A percentile compares a stretch with the other conserved stretches of the same genome.
Conservation (phyloP, 192 early-diverging fungal species). For the Coemansia sp. region DNA sequence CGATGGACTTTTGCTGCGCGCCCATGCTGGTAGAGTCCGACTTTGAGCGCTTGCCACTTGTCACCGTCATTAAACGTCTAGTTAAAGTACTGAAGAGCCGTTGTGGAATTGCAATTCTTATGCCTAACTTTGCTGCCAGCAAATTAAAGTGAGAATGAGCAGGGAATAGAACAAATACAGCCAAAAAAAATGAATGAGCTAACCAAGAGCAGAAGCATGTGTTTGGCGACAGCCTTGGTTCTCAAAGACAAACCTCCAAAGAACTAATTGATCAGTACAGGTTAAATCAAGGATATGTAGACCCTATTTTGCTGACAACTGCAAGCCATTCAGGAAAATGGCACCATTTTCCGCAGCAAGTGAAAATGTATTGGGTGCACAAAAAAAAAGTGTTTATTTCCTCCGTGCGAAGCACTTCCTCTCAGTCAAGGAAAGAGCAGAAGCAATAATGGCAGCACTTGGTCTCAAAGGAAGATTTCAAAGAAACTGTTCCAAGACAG, state of each 20-base stretch:
- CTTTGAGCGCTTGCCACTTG: not conserved
- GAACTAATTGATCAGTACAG: no score
- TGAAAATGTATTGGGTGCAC: no score
- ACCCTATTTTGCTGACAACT: not conserved
- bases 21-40: constrained; percentile 5
- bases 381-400: no score
- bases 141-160: not conserved
- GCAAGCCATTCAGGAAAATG: not conserved
- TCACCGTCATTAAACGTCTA: not conserved
- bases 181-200: not conserved
- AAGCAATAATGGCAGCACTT: no score
- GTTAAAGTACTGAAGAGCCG: not conserved
- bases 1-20: constrained; percentile 20
- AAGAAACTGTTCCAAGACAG: no score
- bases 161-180: not conserved
- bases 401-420: no score
- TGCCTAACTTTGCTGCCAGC: not conserved
- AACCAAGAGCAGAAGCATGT: not conserved
- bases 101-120: not conserved
- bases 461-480: no score
- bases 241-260: no score
- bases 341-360: no score
- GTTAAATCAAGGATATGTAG: not conserved
- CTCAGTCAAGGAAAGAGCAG: no score
- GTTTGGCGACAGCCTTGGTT: not conserved